A percentile compares a stretch with the other conserved stretches of the same genome.
phyloP scores from a whole-genome alignment of 352 stramenopile species.

The Pythium chondricola region DNA sequence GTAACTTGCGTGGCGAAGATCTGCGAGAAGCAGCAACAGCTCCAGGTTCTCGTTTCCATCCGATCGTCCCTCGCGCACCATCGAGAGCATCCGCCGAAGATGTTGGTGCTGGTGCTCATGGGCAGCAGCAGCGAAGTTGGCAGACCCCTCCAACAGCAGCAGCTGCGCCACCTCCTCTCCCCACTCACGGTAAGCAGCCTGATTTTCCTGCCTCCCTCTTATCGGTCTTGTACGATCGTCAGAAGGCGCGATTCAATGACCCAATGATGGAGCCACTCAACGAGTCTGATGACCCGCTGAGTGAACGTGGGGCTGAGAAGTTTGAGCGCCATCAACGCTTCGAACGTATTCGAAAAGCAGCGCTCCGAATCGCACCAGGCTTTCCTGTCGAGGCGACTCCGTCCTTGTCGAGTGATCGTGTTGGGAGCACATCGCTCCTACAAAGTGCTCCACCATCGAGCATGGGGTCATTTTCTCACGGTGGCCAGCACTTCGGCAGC shows the following conservation, averaged over 20 bases:
- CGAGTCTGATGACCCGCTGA: constrained; percentile 76
- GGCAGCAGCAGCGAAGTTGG: no score
- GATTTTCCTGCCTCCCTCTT: constrained; percentile 46
- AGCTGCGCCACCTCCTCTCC: constrained; percentile 14
- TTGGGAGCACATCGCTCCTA: background rate
- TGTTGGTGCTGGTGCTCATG: no score
- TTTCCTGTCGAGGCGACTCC: constrained; percentile 28
- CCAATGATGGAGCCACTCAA: constrained; percentile 52
- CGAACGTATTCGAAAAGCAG: constrained; percentile 46
- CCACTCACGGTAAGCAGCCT: constrained; percentile 36
- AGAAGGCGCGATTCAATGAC: constrained; percentile 69
- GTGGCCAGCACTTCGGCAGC: constrained; percentile 9
- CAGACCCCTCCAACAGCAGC: background rate
- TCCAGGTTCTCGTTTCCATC: no score
- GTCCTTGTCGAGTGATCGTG: background rate
- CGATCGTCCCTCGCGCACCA: no score
- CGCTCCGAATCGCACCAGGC: constrained; percentile 54
- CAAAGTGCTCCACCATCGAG: background rate
- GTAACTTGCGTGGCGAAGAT: constrained; percentile 60
- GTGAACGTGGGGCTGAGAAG: constrained; percentile 58
- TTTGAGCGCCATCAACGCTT: constrained; percentile 61
- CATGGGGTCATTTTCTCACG: no score
- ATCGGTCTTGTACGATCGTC: constrained; percentile 61
- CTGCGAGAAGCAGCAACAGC: constrained; percentile 7
- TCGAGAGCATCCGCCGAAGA: no score